Base-by-base conservation (phyloP, 768 basidiomycete genomes). In the Holtermannia corniformis region DNA sequence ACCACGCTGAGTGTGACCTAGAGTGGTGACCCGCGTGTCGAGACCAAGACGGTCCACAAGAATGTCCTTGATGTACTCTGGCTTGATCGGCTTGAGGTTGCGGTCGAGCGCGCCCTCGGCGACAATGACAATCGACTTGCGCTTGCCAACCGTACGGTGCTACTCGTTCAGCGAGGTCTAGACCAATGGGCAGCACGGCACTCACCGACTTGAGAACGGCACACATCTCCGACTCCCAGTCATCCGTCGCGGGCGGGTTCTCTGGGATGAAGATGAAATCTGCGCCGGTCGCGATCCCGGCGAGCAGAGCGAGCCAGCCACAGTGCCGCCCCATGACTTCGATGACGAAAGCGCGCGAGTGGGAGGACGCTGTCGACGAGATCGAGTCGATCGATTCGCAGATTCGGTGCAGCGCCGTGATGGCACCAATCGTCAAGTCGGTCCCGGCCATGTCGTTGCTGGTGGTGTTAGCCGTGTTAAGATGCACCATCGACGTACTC, bases 311-410 rank as follows among this genome's bases (percentile, higher is more conserved):
- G 16, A 97, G 77, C 95, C 95, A 99, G n/a, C 95, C 95, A 72
- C 95, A 97, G 70, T 97, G 88, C 51, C 93, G 77, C n/a, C 95
- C 95, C 95, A 97, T 99, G 49, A 97, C 95, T 73, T 97, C 95
- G 40, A 99, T 78, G 41, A 99, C 92, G 72, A 99, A 99, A 0
- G 95, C 95, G 52, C 95, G 81, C 24, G 91, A 96, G 72, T 99
- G 95, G 51, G 89, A 93, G 58, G 80, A 80, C 5, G 95, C 95
- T 5, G 95, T 97, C 3, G 91, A 92, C 63, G 91, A 93, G 73
- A 99, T 97, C 59, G 90, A 93, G 70, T 99, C 95, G 72, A 99
- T 87, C 23, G 91, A 83, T 72, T 97, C 95, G 73, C 95, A 97
- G 51, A 97, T 97, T 41, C 95, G 82, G 60, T 93, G 91, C 32